Evolutionary conservation across 164 flowering plant species (phyloP).

Genomic region (Aristolochia fimbriata): DNA sequence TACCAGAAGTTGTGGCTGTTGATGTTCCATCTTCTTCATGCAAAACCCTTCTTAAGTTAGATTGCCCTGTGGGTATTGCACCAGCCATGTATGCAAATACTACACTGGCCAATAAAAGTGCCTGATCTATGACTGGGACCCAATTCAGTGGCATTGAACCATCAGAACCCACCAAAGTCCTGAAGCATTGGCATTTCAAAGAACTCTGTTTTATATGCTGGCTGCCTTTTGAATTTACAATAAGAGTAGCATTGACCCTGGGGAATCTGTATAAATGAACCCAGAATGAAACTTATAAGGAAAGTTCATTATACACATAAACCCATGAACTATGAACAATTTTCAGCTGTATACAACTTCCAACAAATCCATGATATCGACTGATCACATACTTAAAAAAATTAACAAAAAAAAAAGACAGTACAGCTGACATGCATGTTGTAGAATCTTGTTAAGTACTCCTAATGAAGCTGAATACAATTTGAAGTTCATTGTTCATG

Average conservation of each 20-base stretch:
- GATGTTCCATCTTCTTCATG: slow-evolving; percentile 15
- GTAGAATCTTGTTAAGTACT: no score
- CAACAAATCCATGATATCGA: background rate
- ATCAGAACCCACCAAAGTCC: slow-evolving; percentile 35
- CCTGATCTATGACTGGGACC: slow-evolving; percentile 58
- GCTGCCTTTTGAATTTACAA: slow-evolving; percentile 10
- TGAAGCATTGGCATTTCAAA: slow-evolving; percentile 35
- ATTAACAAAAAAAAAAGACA: no score
- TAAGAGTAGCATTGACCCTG: slow-evolving; percentile 8
- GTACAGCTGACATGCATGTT: no score
- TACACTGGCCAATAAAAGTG: slow-evolving; percentile 56
- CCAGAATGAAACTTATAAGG: slow-evolving; percentile 9
- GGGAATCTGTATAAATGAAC: slow-evolving; percentile 11
- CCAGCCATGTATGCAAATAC: slow-evolving; percentile 83
- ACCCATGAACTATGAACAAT: background rate
- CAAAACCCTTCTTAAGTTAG: slow-evolving; percentile 17
- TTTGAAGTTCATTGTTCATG: no score
- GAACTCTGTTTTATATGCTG: slow-evolving; percentile 10
- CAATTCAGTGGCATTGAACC: slow-evolving; percentile 36
- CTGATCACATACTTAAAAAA: no score
- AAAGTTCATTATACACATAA: slow-evolving; percentile 20
- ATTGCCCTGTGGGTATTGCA: slow-evolving; percentile 41
- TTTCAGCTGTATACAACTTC: background rate
- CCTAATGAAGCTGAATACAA: no score
- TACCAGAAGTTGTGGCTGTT: slow-evolving; percentile 53